These are phyloP conservation scores for Athelia sp. DNA, from an alignment of 1,284 basidiomycete genomes.

Conservation along the genomic window DNA sequence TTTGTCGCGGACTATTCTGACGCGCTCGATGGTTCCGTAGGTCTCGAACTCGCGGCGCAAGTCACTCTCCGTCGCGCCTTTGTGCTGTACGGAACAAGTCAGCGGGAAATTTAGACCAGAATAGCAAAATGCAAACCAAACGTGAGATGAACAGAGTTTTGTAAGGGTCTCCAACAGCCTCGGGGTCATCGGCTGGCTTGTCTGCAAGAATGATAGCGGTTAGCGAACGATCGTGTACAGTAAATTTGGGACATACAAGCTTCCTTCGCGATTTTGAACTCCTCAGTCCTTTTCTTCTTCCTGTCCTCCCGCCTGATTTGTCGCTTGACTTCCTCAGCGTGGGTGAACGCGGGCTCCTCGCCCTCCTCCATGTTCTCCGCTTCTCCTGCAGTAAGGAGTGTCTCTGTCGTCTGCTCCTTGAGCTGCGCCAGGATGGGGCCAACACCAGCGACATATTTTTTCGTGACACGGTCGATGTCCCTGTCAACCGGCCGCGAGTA, in stretches of 20 bases:
- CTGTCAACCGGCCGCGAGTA: slow-evolving; percentile 81
- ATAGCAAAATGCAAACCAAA: slow-evolving; percentile 48
- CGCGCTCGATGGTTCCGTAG: slow-evolving; percentile 91
- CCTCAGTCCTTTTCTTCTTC: slow-evolving; percentile 74
- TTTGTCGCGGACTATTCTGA: slow-evolving; percentile 88
- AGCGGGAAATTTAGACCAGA: slow-evolving; percentile 8
- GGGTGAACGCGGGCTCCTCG: slow-evolving; percentile 72
- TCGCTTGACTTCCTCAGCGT: slow-evolving; percentile 74
- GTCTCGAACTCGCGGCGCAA: slow-evolving; percentile 92
- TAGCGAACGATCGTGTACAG: slow-evolving; percentile 7
- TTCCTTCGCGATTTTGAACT: slow-evolving; percentile 79
- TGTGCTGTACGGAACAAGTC: slow-evolving; percentile 50
- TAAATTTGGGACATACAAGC: slow-evolving; percentile 51
- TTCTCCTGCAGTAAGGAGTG: slow-evolving; percentile 52
- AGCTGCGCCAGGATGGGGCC: slow-evolving; percentile 68
- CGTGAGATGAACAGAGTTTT: slow-evolving; percentile 97
- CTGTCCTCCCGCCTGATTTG: slow-evolving; percentile 76
- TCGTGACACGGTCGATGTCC: slow-evolving; percentile 71
- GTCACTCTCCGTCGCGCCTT: slow-evolving; percentile 87
- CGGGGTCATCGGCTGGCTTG: slow-evolving; percentile 86
- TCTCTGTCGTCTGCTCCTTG: slow-evolving; percentile 71
- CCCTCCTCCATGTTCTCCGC: slow-evolving; percentile 71
- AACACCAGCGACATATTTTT: slow-evolving; percentile 73
- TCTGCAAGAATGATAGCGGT: slow-evolving; percentile 41
- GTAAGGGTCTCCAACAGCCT: slow-evolving; percentile 96